Percentiles rank a stretch among this genome's conserved stretches.
Conservation (phyloP, 1,284 basidiomycete genomes). For the Cutaneotrichosporon cutaneum region DNA sequence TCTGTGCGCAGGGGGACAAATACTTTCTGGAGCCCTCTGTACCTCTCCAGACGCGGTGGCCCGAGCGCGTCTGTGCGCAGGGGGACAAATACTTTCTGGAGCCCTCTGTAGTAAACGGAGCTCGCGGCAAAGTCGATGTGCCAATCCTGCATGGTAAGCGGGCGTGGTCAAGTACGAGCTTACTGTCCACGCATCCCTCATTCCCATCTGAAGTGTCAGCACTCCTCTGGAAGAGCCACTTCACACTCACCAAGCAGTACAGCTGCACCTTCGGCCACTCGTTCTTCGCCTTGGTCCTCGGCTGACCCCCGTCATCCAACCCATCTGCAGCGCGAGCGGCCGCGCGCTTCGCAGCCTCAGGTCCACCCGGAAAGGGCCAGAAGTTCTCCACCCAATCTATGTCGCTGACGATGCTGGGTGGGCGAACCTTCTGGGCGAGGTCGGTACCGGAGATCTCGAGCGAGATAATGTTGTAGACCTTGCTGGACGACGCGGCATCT, state of each 20-base stretch:
- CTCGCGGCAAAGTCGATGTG: slow-evolving; percentile 94
- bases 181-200: slow-evolving; percentile 71
- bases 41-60: too few relatives aligned
- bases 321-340: neutral
- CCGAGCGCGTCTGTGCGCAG: too few relatives aligned
- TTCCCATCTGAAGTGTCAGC: slow-evolving; percentile 57
- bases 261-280: slow-evolving; percentile 89
- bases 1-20: too few relatives aligned
- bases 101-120: slow-evolving; percentile 93
- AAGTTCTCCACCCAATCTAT: slow-evolving; percentile 96
- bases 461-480: slow-evolving; percentile 86
- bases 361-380: slow-evolving; percentile 62
- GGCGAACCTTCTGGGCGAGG: slow-evolving; percentile 71
- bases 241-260: slow-evolving; percentile 89
- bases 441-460: slow-evolving; percentile 77
- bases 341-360: slow-evolving; percentile 21
- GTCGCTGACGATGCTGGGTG: slow-evolving; percentile 81
- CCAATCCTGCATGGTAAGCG: slow-evolving; percentile 68
- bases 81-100: too few relatives aligned
- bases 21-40: too few relatives aligned
- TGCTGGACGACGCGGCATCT: slow-evolving; percentile 44
- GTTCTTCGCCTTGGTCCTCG: slow-evolving; percentile 16
- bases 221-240: neutral
- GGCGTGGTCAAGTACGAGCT: slow-evolving; percentile 36
- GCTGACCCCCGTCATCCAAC: neutral